A percentile compares a stretch with the other conserved stretches of the same genome.
phyloP scores from a whole-genome alignment of 164 flowering plant species.

The Macadamia tetraphylla region DNA sequence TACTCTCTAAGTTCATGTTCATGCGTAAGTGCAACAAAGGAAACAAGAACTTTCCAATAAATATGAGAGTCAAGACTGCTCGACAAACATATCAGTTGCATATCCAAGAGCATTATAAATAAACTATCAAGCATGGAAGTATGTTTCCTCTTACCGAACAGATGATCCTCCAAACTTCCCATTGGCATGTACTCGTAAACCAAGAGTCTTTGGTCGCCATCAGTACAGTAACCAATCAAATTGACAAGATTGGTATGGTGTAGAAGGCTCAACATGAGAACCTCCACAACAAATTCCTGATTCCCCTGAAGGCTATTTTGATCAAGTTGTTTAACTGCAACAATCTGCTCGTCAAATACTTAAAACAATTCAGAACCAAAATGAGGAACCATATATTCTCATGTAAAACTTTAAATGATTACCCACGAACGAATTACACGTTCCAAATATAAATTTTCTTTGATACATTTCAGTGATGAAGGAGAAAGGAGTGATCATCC shows the following conservation, averaged over 20 bases:
- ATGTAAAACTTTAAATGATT: neutral
- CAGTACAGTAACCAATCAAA: conserved; percentile 74
- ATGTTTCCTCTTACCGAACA: conserved; percentile 40
- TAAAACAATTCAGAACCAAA: neutral
- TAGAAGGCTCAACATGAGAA: conserved; percentile 77
- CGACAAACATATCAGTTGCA: neutral
- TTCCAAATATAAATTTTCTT: neutral
- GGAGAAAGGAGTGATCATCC: neutral
- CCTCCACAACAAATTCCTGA: conserved; percentile 86
- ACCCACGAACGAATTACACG: neutral
- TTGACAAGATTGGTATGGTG: conserved; percentile 85
- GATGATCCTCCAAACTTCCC: conserved; percentile 87
- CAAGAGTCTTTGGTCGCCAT: conserved; percentile 81
- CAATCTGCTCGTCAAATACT: conserved; percentile 33
- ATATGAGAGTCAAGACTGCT: neutral
- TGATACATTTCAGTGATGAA: neutral
- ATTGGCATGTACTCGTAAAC: conserved; percentile 84
- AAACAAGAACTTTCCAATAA: neutral
- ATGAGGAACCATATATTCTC: neutral
- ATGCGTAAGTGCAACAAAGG: neutral
- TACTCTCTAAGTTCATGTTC: too few relatives aligned
- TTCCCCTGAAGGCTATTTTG: conserved; percentile 67
- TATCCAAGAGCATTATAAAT: neutral
- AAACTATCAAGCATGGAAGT: neutral
- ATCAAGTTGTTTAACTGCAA: conserved; percentile 64